phyloP scores from a whole-genome alignment of 345 rosid genomes.

The Microthlaspi erraticum region DNA sequence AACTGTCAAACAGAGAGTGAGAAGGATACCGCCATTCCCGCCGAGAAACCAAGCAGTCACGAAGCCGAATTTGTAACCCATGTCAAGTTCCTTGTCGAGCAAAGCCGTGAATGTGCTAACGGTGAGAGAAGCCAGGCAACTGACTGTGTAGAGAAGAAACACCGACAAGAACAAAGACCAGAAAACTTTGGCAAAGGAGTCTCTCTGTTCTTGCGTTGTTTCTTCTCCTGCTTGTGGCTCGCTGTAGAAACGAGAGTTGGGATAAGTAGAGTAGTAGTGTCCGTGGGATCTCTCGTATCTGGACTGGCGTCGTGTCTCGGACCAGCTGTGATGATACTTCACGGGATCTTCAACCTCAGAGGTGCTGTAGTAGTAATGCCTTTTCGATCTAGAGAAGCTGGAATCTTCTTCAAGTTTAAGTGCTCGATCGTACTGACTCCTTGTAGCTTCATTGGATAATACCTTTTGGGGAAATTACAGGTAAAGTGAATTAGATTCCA shows the following conservation, averaged over 20 bases:
- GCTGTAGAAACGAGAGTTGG: constrained; percentile 36
- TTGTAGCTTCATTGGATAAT: constrained; percentile 70
- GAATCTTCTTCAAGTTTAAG: constrained; percentile 52
- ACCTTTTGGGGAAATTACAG: constrained; percentile 50
- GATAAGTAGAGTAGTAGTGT: constrained; percentile 43
- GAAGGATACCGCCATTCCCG: constrained; percentile 74
- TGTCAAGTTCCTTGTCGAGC: constrained; percentile 72
- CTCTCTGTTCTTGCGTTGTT: constrained; percentile 52
- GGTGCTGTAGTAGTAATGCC: constrained; percentile 39
- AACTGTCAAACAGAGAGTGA: constrained; percentile 68
- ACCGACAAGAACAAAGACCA: constrained; percentile 62
- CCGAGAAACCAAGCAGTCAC: constrained; percentile 77
- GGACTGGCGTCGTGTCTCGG: constrained; percentile 59
- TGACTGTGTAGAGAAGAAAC: constrained; percentile 61
- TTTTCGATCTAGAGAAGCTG: constrained; percentile 47
- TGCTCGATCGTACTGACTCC: constrained; percentile 64
- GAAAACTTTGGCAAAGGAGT: constrained; percentile 63
- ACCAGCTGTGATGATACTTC: constrained; percentile 61
- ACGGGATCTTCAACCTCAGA: constrained; percentile 57
- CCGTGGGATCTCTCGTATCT: constrained; percentile 53
- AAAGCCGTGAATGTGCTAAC: constrained; percentile 68
- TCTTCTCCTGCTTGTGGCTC: constrained; percentile 49
- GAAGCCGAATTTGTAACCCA: constrained; percentile 84
- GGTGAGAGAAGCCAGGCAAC: constrained; percentile 64
- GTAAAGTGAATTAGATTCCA: not conserved